Percentiles rank a stretch among this genome's conserved stretches.
Conservation (phyloP, 805 yeast species). For the Saccharomycopsis amapae region DNA sequence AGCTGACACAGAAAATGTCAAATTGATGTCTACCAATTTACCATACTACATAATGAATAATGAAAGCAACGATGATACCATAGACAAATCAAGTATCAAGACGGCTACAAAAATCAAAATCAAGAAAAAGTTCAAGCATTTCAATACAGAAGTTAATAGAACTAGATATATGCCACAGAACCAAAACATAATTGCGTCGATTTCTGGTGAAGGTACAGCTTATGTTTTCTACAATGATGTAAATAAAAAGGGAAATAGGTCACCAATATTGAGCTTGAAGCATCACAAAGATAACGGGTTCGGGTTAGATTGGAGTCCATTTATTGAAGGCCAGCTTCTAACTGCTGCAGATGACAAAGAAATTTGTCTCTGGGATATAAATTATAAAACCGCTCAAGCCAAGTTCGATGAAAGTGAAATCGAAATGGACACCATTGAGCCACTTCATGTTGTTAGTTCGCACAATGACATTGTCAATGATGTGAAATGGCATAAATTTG, state of each 20-base stretch:
- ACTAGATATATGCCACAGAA: conserved; percentile 66
- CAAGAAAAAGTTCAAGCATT: conserved; percentile 50
- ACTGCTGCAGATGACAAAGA: conserved; percentile 63
- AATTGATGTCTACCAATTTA: conserved; percentile 58
- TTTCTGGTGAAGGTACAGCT: conserved; percentile 59
- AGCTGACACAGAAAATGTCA: conserved; percentile 57
- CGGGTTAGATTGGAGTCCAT: conserved; percentile 62
- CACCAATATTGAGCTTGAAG: conserved; percentile 30
- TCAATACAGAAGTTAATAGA: conserved; percentile 57
- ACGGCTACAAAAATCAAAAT: conserved; percentile 51
- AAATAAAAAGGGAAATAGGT: conserved; percentile 25
- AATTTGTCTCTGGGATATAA: conserved; percentile 54
- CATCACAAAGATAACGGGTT: conserved; percentile 66
- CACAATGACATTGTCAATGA: conserved; percentile 67
- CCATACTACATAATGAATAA: conserved; percentile 31
- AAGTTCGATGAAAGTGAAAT: too few relatives aligned
- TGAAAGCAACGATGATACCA: conserved; percentile 13
- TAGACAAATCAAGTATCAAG: conserved; percentile 21
- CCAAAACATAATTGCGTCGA: conserved; percentile 49
- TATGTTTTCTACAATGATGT: conserved; percentile 41
- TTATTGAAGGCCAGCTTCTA: conserved; percentile 41
- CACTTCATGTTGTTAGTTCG: conserved; percentile 28
- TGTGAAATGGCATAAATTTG: conserved; percentile 59
- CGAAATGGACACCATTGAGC: conserved; percentile 19
- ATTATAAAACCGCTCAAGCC: background rate